phyloP scores from a whole-genome alignment of 108 stramenopile genomes.

The Schizochytrium sp. region DNA sequence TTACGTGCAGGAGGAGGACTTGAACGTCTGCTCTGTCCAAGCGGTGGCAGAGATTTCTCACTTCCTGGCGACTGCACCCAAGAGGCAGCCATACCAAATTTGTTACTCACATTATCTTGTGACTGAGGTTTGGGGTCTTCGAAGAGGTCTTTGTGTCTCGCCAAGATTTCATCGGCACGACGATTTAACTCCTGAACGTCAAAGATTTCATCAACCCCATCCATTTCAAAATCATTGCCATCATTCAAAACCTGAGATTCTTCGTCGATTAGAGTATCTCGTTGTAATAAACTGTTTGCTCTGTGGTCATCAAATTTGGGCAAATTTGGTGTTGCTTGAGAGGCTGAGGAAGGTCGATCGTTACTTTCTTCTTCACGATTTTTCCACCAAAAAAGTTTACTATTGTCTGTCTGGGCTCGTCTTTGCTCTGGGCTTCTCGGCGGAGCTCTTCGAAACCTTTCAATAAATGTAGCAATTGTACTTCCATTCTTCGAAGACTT shows the following conservation, averaged over 20 bases:
- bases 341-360: too few species aligned
- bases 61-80: not conserved
- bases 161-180: conserved; percentile 9
- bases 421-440: not conserved
- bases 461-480: conserved; percentile 2
- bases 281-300: too few species aligned
- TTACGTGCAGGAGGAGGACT: too few species aligned
- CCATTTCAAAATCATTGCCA: too few species aligned
- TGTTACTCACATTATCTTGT: not conserved
- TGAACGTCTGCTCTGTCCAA: too few species aligned
- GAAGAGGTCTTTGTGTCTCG: conserved; percentile 16
- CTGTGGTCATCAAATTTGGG: too few species aligned
- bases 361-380: not conserved
- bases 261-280: too few species aligned
- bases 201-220: not conserved
- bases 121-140: not conserved
- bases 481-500: not conserved
- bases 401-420: not conserved
- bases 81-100: too few species aligned
- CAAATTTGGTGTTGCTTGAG: too few species aligned
- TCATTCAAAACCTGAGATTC: too few species aligned
- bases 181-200: not conserved
- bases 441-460: not conserved
- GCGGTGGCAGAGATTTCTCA: not conserved
- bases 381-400: conserved; percentile 3